Conservation (phyloP, 2,329 filamentous ascomycete species). For the Fusarium concolor region DNA sequence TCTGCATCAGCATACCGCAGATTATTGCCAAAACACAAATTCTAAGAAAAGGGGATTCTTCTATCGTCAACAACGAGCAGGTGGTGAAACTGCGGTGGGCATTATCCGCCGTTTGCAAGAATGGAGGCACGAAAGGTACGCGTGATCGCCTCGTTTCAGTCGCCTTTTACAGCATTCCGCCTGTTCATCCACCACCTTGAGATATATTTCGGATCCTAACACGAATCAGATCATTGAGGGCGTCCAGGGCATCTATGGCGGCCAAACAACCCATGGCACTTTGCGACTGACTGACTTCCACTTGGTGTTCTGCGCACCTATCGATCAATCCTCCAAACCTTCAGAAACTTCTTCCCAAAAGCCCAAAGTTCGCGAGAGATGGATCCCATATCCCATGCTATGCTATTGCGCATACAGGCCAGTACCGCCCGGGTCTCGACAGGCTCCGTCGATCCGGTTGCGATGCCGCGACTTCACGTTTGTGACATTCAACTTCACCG, state of each 20-base stretch:
- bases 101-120: slow-evolving; percentile 15
- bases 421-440: slow-evolving; percentile 73
- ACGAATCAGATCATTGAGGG: slow-evolving; percentile 62
- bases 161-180: not conserved
- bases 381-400: slow-evolving; percentile 96
- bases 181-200: not conserved
- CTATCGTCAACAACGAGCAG: not conserved
- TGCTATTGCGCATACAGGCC: slow-evolving; percentile 82
- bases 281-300: slow-evolving; percentile 73
- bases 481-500: slow-evolving; percentile 87
- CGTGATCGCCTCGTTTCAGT: slow-evolving; percentile 10
- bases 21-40: not conserved
- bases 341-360: slow-evolving; percentile 38
- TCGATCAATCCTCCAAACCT: slow-evolving; percentile 46
- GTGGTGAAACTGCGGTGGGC: slow-evolving; percentile 7
- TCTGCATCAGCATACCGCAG: not conserved
- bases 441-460: slow-evolving; percentile 85
- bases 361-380: slow-evolving; percentile 72
- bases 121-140: slow-evolving; percentile 59
- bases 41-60: not conserved
- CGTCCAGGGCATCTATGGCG: slow-evolving; percentile 70
- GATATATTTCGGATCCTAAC: slow-evolving; percentile 31
- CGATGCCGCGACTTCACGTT: slow-evolving; percentile 95
- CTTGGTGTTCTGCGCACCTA: slow-evolving; percentile 63
- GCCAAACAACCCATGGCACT: slow-evolving; percentile 66